Base-by-base conservation (phyloP, 2,329 filamentous ascomycete genomes). In the Phyllosticta capitalensis region DNA sequence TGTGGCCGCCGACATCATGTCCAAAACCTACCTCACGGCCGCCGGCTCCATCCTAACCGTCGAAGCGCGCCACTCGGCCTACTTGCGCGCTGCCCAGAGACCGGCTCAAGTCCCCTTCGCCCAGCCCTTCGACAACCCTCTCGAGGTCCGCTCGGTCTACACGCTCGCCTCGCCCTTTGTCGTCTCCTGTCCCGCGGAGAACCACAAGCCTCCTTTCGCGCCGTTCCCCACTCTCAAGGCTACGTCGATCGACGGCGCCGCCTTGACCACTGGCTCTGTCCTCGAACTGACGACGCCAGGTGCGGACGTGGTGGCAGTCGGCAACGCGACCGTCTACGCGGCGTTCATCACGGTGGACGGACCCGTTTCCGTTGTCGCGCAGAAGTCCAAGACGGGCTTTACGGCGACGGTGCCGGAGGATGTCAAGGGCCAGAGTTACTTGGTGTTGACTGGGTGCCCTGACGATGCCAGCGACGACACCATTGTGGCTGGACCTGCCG, bases 131-230 rank as follows among this genome's bases (percentile, higher is more conserved):
- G 85, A 87, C 63, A 76, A 79, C 22, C 82, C 84, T 0, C 76
- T 87, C 45, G 71, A 73, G 63, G 76, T 81, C 67, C 79, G 85
- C 69, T 72, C 80, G 65, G 83, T 88, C 54, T 86, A 79, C 76
- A 84, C 83, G 2, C 78, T 88, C n/a, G 84, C 85, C 0, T 77
- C 83, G 0, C 74, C 76, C 58, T 87, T 87, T 72, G 85, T 88
- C 69, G 75, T 70, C 4, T 70, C 72, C 1, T 87, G 84, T 70
- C 83, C 85, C 1, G 63, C 72, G 6, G 74, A 71, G 64, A 85
- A 85, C 68, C 72, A 77, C 0, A 64, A 73, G 1, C 75, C 87
- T 1, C 83, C 84, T 1, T 79, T 88, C 67, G 83, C 79, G 72
- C 79, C 82, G 0, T 86, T 86, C 72, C 82, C 83, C 5, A 62